Conservation (phyloP, 2,329 filamentous ascomycete species). For the Colletotrichum navitas region DNA sequence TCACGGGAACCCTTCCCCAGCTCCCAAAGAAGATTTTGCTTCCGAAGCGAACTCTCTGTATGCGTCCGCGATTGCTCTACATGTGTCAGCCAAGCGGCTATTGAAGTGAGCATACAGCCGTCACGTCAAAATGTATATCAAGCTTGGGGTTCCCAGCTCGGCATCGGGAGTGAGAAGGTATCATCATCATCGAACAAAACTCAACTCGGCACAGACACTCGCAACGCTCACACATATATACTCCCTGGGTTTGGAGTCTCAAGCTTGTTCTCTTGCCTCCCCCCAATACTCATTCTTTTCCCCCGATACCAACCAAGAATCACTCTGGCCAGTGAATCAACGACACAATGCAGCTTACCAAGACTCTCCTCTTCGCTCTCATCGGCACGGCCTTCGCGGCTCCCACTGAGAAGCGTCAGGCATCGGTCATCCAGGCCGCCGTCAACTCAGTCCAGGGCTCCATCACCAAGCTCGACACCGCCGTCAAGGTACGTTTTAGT, state of each 20-base stretch:
- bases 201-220: slow-evolving; percentile 28
- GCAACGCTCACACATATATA: slow-evolving; percentile 14
- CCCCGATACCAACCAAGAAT: not conserved
- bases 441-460: slow-evolving; percentile 71
- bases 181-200: slow-evolving; percentile 12
- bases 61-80: slow-evolving; percentile 7
- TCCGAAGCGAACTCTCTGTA: slow-evolving; percentile 33
- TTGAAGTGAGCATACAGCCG: slow-evolving; percentile 13
- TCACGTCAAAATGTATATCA: slow-evolving; percentile 27
- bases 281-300: not conserved
- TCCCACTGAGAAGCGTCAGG: slow-evolving; percentile 53
- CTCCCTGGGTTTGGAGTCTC: slow-evolving; percentile 32
- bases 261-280: too few relatives aligned
- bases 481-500: slow-evolving; percentile 37
- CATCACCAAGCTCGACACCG: slow-evolving; percentile 64
- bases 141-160: slow-evolving; percentile 26
- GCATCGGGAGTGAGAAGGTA: not conserved
- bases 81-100: slow-evolving; percentile 10
- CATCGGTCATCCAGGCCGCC: slow-evolving; percentile 67
- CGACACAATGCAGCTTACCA: slow-evolving; percentile 37
- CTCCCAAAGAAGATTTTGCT: slow-evolving; percentile 19
- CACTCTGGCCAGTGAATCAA: slow-evolving; percentile 40
- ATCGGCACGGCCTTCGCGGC: slow-evolving; percentile 34
- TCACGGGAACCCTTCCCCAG: not conserved
- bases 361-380: slow-evolving; percentile 36